Percentiles rank a stretch among this genome's conserved stretches.
phyloP scores from a whole-genome alignment of 2,329 filamentous ascomycete species.

The Aspergillus bombycis region DNA sequence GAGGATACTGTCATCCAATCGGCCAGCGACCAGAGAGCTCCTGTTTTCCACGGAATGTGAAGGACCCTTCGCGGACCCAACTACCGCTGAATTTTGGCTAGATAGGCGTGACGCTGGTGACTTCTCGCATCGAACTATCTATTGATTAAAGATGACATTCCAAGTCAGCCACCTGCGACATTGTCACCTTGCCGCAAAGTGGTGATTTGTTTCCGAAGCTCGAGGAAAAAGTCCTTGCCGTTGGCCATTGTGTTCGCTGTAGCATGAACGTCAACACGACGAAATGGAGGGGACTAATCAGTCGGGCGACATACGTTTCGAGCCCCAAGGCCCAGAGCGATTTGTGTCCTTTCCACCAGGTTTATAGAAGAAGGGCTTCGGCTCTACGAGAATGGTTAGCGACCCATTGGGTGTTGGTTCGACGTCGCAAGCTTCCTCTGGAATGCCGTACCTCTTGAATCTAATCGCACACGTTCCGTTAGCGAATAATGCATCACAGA shows the following conservation, averaged over 20 bases:
- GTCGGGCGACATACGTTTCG: constrained; percentile 43
- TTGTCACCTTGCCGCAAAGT: constrained; percentile 41
- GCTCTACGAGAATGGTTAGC: constrained; percentile 27
- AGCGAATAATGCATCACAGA: background rate
- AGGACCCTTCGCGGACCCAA: background rate
- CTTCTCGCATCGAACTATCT: constrained; percentile 10
- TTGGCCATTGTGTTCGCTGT: constrained; percentile 52
- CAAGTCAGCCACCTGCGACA: constrained; percentile 39
- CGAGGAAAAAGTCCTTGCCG: constrained; percentile 54
- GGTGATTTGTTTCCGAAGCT: constrained; percentile 52
- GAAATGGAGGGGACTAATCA: background rate
- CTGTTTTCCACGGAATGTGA: background rate
- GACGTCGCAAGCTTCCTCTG: background rate
- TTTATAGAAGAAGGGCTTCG: constrained; percentile 44
- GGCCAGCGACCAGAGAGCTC: constrained; percentile 16
- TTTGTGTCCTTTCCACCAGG: constrained; percentile 40
- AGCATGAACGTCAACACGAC: constrained; percentile 14
- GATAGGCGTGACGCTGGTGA: background rate
- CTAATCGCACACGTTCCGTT: constrained; percentile 18
- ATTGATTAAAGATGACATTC: background rate
- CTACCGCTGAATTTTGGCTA: background rate
- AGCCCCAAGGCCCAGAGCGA: constrained; percentile 46
- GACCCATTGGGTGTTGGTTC: background rate
- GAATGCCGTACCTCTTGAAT: constrained; percentile 32
- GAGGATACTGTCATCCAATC: constrained; percentile 14